phyloP scores from a whole-genome alignment of 1,139 yeast genomes.

The Kodamaea sp. region DNA sequence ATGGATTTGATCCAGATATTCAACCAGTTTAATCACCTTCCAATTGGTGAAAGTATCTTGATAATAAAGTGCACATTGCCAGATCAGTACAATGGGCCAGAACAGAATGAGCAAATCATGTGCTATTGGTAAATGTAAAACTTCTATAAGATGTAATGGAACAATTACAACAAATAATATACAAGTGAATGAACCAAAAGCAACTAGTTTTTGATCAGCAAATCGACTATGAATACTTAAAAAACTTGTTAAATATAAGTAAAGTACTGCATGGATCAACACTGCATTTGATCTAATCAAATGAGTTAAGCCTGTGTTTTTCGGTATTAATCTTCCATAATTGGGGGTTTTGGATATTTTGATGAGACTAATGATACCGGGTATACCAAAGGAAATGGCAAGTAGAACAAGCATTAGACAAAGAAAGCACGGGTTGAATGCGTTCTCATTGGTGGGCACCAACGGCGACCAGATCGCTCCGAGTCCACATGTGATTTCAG shows the following conservation, averaged over 20 bases:
- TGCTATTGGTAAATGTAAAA: conserved; percentile 29
- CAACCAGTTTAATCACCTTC: conserved; percentile 20
- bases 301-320: conserved; percentile 30
- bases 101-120: conserved; percentile 33
- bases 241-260: conserved; percentile 17
- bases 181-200: conserved; percentile 18
- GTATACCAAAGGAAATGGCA: conserved; percentile 14
- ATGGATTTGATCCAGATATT: conserved; percentile 10
- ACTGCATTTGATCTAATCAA: conserved; percentile 27
- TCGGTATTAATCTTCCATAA: conserved; percentile 22
- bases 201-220: conserved; percentile 21
- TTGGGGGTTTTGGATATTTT: conserved; percentile 11
- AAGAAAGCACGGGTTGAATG: conserved; percentile 56
- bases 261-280: conserved; percentile 23
- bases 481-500: conserved; percentile 5
- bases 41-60: conserved; percentile 30
- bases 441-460: conserved; percentile 37
- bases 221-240: conserved; percentile 21
- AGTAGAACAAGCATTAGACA: conserved; percentile 9
- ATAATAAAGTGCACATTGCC: conserved; percentile 21
- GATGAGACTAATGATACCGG: conserved; percentile 28
- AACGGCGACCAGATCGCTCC: conserved; percentile 10
- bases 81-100: conserved; percentile 36
- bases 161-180: conserved; percentile 21
- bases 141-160: conserved; percentile 44